Conservation (phyloP, 1,139 yeast species). For the Kluyveromyces sp. region DNA sequence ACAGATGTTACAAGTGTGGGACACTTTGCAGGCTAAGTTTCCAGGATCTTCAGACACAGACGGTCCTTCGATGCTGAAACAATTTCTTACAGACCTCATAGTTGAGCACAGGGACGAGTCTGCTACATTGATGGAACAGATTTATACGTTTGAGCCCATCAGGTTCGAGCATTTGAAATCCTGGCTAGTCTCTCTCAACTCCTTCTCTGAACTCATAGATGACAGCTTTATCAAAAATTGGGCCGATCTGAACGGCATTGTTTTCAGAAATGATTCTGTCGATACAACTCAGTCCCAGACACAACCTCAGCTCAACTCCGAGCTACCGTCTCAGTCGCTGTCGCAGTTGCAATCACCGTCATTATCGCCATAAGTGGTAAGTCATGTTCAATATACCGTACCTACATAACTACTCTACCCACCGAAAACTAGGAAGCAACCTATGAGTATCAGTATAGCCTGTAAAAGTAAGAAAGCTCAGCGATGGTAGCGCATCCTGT, state of each 20-base stretch:
- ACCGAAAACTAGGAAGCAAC: no score
- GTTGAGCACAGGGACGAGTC: conserved; percentile 16
- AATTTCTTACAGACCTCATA: conserved; percentile 19
- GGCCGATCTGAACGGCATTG: conserved; percentile 30
- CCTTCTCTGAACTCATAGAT: conserved; percentile 26
- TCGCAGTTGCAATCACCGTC: conserved; percentile 4
- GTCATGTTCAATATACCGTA: no score
- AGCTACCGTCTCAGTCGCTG: conserved; percentile 5
- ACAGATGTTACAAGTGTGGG: conserved; percentile 25
- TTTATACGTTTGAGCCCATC: conserved; percentile 28
- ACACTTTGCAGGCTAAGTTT: conserved; percentile 22
- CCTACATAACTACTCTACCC: no score
- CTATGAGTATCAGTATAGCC: no score
- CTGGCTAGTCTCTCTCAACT: conserved; percentile 18
- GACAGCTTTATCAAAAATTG: conserved; percentile 27
- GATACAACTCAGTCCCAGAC: background rate
- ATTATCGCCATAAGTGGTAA: conserved; percentile 1
- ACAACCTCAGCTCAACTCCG: conserved; percentile 3
- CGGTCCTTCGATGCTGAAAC: conserved; percentile 17
- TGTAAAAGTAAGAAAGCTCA: no score
- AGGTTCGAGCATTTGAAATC: conserved; percentile 17
- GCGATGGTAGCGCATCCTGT: no score
- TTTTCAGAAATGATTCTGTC: conserved; percentile 16
- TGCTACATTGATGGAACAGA: conserved; percentile 16
- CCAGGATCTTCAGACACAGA: conserved; percentile 11